Base-by-base conservation (phyloP, 768 basidiomycete species). In the Calvatia gigantea region DNA sequence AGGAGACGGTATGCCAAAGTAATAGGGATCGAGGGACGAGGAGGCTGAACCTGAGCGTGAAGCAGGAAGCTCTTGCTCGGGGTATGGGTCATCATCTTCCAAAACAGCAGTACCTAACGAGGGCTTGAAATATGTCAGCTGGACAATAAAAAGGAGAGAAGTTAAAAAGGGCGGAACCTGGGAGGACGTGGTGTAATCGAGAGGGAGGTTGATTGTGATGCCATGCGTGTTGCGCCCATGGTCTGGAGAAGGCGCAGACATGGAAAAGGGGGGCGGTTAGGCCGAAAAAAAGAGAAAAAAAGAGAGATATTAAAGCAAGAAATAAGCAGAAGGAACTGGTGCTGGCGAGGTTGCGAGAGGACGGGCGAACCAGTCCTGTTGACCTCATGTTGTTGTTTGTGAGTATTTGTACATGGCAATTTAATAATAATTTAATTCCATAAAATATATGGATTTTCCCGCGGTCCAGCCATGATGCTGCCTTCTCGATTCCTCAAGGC, bases 1-100 rank as follows among this genome's bases (percentile, higher is more conserved):
- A 23, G 87, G 83, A 33, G 86, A 85, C 61, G 77, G 80, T 23
- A 82, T 69, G 45, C 88, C 85, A 74, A 93, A 93, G 69, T 94
- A 94, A 69, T 94, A 94, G 6, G 91, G 89, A 74, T 93, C 91
- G 53, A 94, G 76, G 41, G 91, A 90, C 29, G 90, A 91, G 43
- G 87, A 84, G 48, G 87, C 78, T 27, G 91, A 92, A 19, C 75
- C 75, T 38, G 90, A 84, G 67, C 89, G 89, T 51, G 86, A 84
- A 47, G 72, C 60, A 21, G 74, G 67, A 41, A 67, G 67, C 49
- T 83, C 82, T 53, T 70, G 74, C 61, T 84, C 81, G 55, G 70
- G 67, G 61, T 65, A 64, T 46, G 72, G 64, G 25, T 69, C 63
- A 44, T 65, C 65, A 42, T 74, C 73, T 56, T 74, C 70, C 46